Evolutionary conservation across 1,284 basidiomycete species (phyloP), one percentile per base, ranked within the genome.

Genomic region (Phylloporus sp.): DNA sequence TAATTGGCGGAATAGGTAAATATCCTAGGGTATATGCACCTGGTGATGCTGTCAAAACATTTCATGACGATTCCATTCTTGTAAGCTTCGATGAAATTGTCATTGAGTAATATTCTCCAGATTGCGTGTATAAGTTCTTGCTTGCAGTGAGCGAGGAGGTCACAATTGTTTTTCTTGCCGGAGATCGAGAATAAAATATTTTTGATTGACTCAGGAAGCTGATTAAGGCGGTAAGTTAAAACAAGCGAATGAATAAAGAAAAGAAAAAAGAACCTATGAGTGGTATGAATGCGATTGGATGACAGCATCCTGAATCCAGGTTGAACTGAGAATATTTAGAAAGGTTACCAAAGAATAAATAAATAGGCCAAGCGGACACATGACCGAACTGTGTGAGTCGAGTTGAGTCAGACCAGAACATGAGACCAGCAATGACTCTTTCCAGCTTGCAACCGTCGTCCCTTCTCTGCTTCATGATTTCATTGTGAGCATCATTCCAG

Each of bases 261-360:
- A 15, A 19, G 17, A 45, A 19, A 23, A 19, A 45, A 19, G 7
- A 23, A 53, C 25, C 2, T 10, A 69, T 32, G 0, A 2, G 35
- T 10, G 32, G 67, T 5, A 68, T 68, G 25, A 68, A 68, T 4
- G 37, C 25, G 5, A 68, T 58, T 1, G 6, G 66, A 41, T 68
- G 65, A 60, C 67, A 68, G 23, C 32, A 53, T 1, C 66, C 60
- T 4, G 59, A 64, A 1, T 59, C 1, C 20, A 32, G 68, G 5
- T 58, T 20, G 4, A 47, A 0, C 3, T 20, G 4, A 4, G 29
- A 12, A n/a, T 63, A 63, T 15, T 58, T 39, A 8, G 61, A 62
- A 5, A 62, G 49, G n/a, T 62, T 62, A 4, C 25, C 32, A 15
- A 60, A 60, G 7, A 47, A 17, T 49, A 32, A 29, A 49, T 61